Percentiles rank a stretch among this genome's conserved stretches.
Conservation (phyloP, 352 stramenopile genomes). For the Phytophthora cryptogea region DNA sequence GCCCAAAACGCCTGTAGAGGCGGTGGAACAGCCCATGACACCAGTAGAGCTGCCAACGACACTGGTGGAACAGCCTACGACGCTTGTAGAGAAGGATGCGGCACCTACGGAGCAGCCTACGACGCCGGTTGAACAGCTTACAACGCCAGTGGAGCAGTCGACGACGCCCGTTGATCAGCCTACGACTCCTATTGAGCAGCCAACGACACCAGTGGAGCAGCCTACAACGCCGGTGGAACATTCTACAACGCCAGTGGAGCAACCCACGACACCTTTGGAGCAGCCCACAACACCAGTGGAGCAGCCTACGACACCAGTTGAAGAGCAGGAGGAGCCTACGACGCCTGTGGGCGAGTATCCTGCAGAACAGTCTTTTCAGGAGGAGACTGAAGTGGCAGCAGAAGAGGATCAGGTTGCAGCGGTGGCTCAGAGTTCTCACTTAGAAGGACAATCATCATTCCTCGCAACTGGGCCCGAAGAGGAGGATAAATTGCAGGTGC, state of each 20-base stretch:
- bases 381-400: conserved; percentile 5
- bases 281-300: background rate
- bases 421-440: background rate
- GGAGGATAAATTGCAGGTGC: conserved; percentile 3
- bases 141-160: conserved; percentile 1
- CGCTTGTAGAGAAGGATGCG: background rate
- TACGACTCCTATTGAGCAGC: conserved; percentile 3
- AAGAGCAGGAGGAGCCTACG: conserved; percentile 6
- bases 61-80: conserved; percentile 1
- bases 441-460: conserved; percentile 1
- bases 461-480: background rate
- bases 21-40: background rate
- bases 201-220: conserved; percentile 5
- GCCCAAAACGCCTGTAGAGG: background rate
- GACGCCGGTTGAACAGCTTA: conserved; percentile 2
- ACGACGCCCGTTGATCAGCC: conserved; percentile 15
- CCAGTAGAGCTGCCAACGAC: conserved; percentile 13
- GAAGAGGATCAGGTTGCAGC: conserved; percentile 12
- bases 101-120: background rate
- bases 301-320: conserved; percentile 2
- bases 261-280: conserved; percentile 8
- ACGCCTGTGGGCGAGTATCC: conserved; percentile 7
- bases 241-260: conserved; percentile 2
- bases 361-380: conserved; percentile 19
- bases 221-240: background rate